These are phyloP conservation scores for Ceratocystis huliohia DNA, from an alignment of 2,329 filamentous ascomycete genomes.

Conservation along the genomic window DNA sequence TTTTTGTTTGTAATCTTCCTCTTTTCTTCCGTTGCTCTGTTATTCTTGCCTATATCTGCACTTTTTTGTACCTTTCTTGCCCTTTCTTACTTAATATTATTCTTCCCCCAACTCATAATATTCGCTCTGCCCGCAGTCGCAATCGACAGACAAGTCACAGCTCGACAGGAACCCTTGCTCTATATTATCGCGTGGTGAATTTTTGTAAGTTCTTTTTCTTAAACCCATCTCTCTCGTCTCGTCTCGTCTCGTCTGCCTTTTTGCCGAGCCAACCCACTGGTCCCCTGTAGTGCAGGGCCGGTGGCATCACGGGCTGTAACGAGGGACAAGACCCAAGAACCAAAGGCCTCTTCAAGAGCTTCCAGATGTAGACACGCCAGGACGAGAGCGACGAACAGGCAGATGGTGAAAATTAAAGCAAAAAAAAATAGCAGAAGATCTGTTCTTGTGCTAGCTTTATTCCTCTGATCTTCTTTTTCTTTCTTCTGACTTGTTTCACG, in stretches of 20 bases:
- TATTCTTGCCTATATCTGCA: not conserved
- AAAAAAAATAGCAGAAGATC: not conserved
- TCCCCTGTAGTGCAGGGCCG: constrained; percentile 1
- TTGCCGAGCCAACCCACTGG: not conserved
- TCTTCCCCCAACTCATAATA: not conserved
- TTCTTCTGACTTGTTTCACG: constrained; percentile 3
- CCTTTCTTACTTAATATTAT: not conserved
- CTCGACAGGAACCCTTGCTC: not conserved
- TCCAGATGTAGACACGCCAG: too few relatives aligned
- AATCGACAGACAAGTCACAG: not conserved
- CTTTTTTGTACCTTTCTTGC: not conserved
- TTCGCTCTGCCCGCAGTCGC: not conserved
- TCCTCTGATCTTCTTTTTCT: not conserved
- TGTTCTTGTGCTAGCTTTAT: not conserved
- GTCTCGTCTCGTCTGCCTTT: not conserved
- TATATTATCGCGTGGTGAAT: not conserved
- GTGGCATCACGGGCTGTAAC: not conserved
- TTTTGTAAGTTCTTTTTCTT: not conserved
- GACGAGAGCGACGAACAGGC: not conserved
- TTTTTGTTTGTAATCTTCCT: not conserved
- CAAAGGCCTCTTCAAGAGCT: too few relatives aligned
- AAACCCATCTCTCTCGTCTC: not conserved
- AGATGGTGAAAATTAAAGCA: not conserved
- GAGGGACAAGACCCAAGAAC: not conserved
- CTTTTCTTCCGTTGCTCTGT: not conserved